phyloP scores from a whole-genome alignment of 2,329 filamentous ascomycete genomes.

The Pestalotiopsis sp. region DNA sequence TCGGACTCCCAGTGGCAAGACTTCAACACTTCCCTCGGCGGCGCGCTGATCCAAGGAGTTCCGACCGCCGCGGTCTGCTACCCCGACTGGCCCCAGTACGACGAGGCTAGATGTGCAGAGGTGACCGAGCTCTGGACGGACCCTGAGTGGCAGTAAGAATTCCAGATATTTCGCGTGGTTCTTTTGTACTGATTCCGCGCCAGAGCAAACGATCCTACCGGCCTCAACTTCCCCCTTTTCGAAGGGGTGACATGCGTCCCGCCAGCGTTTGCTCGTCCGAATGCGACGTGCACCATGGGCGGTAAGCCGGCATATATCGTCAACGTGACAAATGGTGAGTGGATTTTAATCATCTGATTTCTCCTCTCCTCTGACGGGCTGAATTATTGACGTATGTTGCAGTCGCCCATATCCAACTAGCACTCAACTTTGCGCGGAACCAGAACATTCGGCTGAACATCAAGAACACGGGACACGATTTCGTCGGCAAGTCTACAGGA shows the following conservation, averaged over 20 bases:
- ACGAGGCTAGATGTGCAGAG: slow-evolving; percentile 30
- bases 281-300: slow-evolving; percentile 33
- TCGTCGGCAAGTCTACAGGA: slow-evolving; percentile 36
- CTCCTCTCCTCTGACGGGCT: not conserved
- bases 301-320: slow-evolving; percentile 40
- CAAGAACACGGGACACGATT: slow-evolving; percentile 53
- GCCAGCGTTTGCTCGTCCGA: slow-evolving; percentile 16
- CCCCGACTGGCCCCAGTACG: slow-evolving; percentile 29
- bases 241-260: slow-evolving; percentile 21
- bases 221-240: slow-evolving; percentile 26
- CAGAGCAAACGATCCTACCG: slow-evolving; percentile 27
- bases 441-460: slow-evolving; percentile 48
- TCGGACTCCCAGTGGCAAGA: slow-evolving; percentile 28
- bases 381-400: not conserved
- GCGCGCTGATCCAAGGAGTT: slow-evolving; percentile 30
- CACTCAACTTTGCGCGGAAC: slow-evolving; percentile 43
- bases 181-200: not conserved
- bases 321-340: slow-evolving; percentile 33
- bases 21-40: slow-evolving; percentile 36
- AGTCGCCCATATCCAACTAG: slow-evolving; percentile 41
- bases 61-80: slow-evolving; percentile 35
- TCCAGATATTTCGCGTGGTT: not conserved
- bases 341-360: not conserved
- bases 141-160: slow-evolving; percentile 23
- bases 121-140: slow-evolving; percentile 30